Evolutionary conservation across 352 stramenopile genomes (phyloP).

Genomic region (Globisporangium canariense): DNA sequence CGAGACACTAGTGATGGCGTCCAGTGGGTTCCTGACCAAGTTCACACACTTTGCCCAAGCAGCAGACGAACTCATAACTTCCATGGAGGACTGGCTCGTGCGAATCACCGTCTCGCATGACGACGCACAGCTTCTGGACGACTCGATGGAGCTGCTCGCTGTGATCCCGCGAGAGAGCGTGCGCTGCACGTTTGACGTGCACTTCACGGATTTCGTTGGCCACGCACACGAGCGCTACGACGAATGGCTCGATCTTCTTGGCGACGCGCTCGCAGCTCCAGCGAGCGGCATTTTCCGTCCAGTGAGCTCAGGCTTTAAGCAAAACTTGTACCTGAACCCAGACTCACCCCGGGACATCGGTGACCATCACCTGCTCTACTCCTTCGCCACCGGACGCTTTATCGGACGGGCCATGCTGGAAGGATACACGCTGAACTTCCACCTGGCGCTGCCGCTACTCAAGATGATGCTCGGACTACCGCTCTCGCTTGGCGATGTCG

Average conservation of each 20-base stretch:
- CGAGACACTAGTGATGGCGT: background rate
- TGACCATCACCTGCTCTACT: conserved; percentile 6
- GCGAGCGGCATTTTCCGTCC: conserved; percentile 22
- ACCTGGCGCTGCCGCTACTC: conserved; percentile 91
- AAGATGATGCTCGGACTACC: conserved; percentile 93
- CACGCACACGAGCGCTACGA: conserved; percentile 65
- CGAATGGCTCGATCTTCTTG: conserved; percentile 73
- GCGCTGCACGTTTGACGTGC: conserved; percentile 35
- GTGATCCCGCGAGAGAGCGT: conserved; percentile 26
- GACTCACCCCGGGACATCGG: conserved; percentile 17
- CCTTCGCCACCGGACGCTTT: conserved; percentile 49
- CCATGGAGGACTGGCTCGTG: background rate
- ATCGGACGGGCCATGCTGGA: conserved; percentile 55
- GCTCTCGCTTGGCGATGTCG: conserved; percentile 87
- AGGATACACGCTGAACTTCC: conserved; percentile 84
- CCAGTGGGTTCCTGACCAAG: background rate
- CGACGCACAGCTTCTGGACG: background rate
- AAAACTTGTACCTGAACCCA: conserved; percentile 37
- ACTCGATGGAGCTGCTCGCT: conserved; percentile 26
- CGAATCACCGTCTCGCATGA: background rate
- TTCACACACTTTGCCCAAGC: background rate
- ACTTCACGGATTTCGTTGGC: conserved; percentile 56
- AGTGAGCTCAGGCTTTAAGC: conserved; percentile 23
- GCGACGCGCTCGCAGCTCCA: conserved; percentile 27
- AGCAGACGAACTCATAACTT: background rate